Conservation (phyloP, 1,284 basidiomycete genomes). For the Tylopilus sp. region DNA sequence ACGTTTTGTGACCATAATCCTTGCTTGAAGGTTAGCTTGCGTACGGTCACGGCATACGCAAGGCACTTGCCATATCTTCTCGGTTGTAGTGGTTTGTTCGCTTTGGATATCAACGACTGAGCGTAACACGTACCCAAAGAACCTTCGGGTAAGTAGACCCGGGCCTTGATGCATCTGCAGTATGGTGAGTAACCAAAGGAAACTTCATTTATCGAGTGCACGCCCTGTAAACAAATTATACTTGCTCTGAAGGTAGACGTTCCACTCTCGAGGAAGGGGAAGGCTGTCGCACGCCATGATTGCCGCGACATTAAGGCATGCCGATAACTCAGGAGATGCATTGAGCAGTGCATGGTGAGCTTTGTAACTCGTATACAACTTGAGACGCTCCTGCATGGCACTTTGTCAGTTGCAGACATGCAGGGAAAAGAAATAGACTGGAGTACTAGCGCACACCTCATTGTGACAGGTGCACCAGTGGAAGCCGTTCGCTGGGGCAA, state of each 20-base stretch:
- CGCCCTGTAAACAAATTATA: conserved; percentile 33
- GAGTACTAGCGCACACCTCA: conserved; percentile 20
- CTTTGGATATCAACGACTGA: not conserved
- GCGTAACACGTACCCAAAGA: conserved; percentile 34
- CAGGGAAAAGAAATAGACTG: not conserved
- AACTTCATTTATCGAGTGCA: not conserved
- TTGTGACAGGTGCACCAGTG: conserved; percentile 32
- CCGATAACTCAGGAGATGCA: conserved; percentile 23
- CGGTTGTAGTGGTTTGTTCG: conserved; percentile 7
- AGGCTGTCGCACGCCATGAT: conserved; percentile 30
- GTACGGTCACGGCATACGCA: not conserved
- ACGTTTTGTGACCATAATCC: conserved; percentile 38
- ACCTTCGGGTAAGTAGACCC: conserved; percentile 35
- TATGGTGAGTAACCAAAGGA: not conserved
- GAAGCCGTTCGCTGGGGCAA: conserved; percentile 13
- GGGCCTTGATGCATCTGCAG: conserved; percentile 35
- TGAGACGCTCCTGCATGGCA: conserved; percentile 31
- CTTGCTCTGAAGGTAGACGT: conserved; percentile 28
- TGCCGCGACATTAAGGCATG: conserved; percentile 21
- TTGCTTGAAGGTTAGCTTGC: conserved; percentile 8
- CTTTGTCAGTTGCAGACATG: not conserved
- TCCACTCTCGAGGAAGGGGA: conserved; percentile 31
- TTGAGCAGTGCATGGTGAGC: conserved; percentile 29
- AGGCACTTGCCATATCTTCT: conserved; percentile 21
- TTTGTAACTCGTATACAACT: conserved; percentile 36